Evolutionary conservation across 2,329 filamentous ascomycete species (phyloP), one percentile per base, ranked within the genome.

Genomic region (Claviceps maximensis): DNA sequence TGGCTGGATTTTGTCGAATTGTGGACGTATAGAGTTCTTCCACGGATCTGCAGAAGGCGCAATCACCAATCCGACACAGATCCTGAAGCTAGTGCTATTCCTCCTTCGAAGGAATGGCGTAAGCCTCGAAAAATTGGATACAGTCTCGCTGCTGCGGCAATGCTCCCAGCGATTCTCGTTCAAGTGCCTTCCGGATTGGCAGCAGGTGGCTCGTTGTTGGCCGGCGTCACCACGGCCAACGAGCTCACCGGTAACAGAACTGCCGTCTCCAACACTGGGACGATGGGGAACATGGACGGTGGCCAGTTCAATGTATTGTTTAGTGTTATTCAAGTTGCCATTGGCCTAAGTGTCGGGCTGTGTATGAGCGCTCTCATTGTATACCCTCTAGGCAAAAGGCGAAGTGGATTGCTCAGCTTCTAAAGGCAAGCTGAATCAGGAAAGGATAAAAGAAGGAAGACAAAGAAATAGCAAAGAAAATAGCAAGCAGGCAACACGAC

Each of bases 161-260:
- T 95, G 75, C 71, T 95, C 10, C 89, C 89, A 0, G 89, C 86
- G 5, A 94, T 95, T 57, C 94, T 94, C 57, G 78, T 84, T 2
- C 80, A 82, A 57, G 80, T 84, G 27, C 80, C 80, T 0, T 79
- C 76, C 21, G 78, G 80, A 29, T 68, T 84, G n/a, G 80, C 80
- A 3, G 78, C 78, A 0, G 73, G 74, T 29, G 80, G 80, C 1
- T 80, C 78, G 15, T 67, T 84, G 19, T 65, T 83, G 5, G 75
- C 77, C 8, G 80, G 81, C 17, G 68, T 84, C 52, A 72, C 71
- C 4, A 75, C 72, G 6, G 80, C 81, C 0, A 72, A 83, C 56
- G 69, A 75, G 51, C 72, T 82, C 46, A 78, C 72, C 2, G 63
- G 69, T 51, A 74, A 74, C 59, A 62, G 65, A 40, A 71, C 53